These are phyloP conservation scores for Helichrysum umbraculigerum DNA, from an alignment of 129 eudicot species.

Conservation along the genomic window DNA sequence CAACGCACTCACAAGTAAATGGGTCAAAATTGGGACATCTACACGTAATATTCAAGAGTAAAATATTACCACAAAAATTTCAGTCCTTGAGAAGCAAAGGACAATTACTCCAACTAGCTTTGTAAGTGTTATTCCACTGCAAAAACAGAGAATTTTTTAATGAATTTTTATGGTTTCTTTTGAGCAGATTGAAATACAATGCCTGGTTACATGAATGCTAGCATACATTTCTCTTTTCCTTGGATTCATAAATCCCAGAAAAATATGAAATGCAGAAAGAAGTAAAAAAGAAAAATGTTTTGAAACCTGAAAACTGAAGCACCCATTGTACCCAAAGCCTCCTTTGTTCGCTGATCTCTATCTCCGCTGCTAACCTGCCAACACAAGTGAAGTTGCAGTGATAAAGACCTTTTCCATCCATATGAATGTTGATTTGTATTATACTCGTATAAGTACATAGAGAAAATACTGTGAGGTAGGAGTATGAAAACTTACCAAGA, in stretches of 20 bases:
- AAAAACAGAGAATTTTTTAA: conserved; percentile 26
- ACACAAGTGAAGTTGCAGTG: neutral
- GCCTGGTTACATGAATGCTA: neutral
- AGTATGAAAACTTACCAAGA: conserved; percentile 61
- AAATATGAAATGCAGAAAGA: neutral
- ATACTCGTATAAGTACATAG: neutral
- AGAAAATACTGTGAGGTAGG: neutral
- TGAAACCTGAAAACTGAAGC: conserved; percentile 94
- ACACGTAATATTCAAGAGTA: conserved; percentile 20
- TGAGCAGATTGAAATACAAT: neutral
- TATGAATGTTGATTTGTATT: neutral
- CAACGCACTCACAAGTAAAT: neutral
- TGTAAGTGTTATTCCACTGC: conserved; percentile 96
- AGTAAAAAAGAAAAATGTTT: neutral
- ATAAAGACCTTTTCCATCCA: conserved; percentile 8
- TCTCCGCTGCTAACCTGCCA: conserved; percentile 76
- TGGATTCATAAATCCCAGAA: neutral
- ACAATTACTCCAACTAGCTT: conserved; percentile 96
- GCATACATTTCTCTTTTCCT: neutral
- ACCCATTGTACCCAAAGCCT: conserved; percentile 94
- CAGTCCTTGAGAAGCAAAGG: conserved; percentile 87
- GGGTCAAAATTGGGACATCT: neutral
- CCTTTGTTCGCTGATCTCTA: conserved; percentile 86
- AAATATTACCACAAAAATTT: conserved; percentile 87
- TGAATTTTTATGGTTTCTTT: neutral